Conservation (phyloP, 495 filamentous ascomycete species). For the Penicillium cosmopolitanum region DNA sequence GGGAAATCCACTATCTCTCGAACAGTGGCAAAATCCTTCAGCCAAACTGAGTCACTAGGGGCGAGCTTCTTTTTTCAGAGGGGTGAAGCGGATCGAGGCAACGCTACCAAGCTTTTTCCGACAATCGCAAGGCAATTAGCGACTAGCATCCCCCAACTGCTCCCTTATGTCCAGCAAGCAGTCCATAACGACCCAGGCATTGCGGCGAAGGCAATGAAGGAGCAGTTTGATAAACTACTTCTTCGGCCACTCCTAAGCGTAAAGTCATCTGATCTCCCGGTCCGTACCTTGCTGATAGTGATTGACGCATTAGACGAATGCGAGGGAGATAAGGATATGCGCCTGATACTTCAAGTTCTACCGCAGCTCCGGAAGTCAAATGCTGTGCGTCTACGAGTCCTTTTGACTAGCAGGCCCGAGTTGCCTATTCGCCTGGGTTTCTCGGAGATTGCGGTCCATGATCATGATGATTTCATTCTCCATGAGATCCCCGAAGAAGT, state of each 20-base stretch:
- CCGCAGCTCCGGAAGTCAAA: background rate
- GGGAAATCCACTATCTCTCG: conserved; percentile 1
- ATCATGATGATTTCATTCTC: background rate
- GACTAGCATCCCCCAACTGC: background rate
- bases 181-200: background rate
- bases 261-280: background rate
- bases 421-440: background rate
- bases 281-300: background rate
- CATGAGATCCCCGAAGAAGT: background rate
- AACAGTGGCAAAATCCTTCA: background rate
- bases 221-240: background rate
- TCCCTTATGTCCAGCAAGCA: background rate
- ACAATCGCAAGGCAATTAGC: background rate
- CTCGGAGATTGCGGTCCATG: background rate
- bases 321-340: background rate
- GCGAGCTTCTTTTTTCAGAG: conserved; percentile 1
- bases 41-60: background rate
- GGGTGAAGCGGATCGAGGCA: background rate
- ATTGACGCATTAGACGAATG: background rate
- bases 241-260: background rate
- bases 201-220: background rate
- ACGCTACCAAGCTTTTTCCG: background rate
- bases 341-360: background rate
- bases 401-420: background rate
- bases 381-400: too few relatives aligned